Percentiles rank a stretch among this genome's conserved stretches.
phyloP scores from a whole-genome alignment of 1,284 basidiomycete species.

The Coniophora puteana region DNA sequence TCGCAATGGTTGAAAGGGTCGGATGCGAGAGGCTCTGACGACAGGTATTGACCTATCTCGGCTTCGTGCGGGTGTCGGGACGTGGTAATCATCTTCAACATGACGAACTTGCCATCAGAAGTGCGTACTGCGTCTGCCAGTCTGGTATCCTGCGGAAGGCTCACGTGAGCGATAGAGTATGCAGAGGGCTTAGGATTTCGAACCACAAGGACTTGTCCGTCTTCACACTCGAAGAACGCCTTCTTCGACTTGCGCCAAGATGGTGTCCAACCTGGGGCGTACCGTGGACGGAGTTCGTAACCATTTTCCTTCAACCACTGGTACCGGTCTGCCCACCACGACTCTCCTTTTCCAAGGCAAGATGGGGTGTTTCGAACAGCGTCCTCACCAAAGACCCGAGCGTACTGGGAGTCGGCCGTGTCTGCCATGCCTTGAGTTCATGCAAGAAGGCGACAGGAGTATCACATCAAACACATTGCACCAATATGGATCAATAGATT shows the following conservation, averaged over 20 bases:
- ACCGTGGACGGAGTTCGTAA: constrained; percentile 33
- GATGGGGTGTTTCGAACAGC: too few species aligned
- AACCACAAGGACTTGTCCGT: constrained; percentile 14
- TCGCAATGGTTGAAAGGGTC: constrained; percentile 30
- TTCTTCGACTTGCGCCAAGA: constrained; percentile 26
- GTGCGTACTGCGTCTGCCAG: constrained; percentile 29
- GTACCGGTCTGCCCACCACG: constrained; percentile 28
- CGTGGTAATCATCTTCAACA: constrained; percentile 22
- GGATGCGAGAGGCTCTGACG: constrained; percentile 10
- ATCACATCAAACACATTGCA: too few species aligned
- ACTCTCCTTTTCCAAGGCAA: too few species aligned
- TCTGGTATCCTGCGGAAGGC: constrained; percentile 7
- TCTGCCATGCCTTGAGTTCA: too few species aligned
- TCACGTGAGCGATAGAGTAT: constrained; percentile 1
- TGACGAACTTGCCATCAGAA: constrained; percentile 24
- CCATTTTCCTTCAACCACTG: constrained; percentile 26
- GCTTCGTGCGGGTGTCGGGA: constrained; percentile 20
- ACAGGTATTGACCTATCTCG: constrained; percentile 23
- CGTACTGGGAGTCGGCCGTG: too few species aligned
- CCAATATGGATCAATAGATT: too few species aligned
- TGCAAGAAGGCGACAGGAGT: too few species aligned
- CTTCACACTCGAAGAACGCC: constrained; percentile 14
- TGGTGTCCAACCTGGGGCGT: constrained; percentile 31
- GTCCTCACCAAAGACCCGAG: too few species aligned
- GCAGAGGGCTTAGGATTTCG: constrained; percentile 6